Base-by-base conservation (phyloP, 2,329 filamentous ascomycete genomes). In the Colletotrichum cereale region DNA sequence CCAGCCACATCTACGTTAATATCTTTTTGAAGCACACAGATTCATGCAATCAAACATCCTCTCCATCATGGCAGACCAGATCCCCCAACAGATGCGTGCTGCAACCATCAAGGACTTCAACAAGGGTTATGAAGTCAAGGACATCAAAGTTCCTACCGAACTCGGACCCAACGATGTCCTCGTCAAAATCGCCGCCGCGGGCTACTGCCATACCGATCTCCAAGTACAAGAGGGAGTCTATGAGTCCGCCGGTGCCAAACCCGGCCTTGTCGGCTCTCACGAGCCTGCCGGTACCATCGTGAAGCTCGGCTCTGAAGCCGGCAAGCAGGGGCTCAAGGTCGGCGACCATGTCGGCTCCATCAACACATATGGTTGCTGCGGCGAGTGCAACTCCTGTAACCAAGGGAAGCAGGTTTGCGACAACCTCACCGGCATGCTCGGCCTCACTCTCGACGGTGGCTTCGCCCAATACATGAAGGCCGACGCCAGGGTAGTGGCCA, bases 271-370 rank as follows among this genome's bases (percentile, higher is more conserved):
- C n/a, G 88, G 90, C 63, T 73, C 68, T 2, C 91, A 93, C 77
- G 91, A 93, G 76, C 91, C 91, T 74, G 90, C 89, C 1, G 91
- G 91, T 6, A 83, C 85, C 58, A 85, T 92, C 21, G 84, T 88
- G 42, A 87, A 90, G 75, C 80, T 86, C 48, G 90, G 90, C 1
- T 82, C 84, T 18, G 83, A 75, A 48, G 74, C 71, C 5, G 58
- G 52, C 44, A 64, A 56, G 47, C 61, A 66, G 26, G 74, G 74
- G 14, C 72, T 73, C 24, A 58, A 87, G 73, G 84, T 86, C 68
- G 90, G 90, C 21, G 90, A 93, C 76, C 82, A 84, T 58, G 83
- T 92, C 40, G 89, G 77, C 21, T 77, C 74, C 62, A 70, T 76
- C 36, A 74, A 72, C 68, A 68, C 74, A 18, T 67, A 75, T 44